Base-by-base conservation (phyloP, 1,284 basidiomycete species). In the Malassezia arunalokei region DNA sequence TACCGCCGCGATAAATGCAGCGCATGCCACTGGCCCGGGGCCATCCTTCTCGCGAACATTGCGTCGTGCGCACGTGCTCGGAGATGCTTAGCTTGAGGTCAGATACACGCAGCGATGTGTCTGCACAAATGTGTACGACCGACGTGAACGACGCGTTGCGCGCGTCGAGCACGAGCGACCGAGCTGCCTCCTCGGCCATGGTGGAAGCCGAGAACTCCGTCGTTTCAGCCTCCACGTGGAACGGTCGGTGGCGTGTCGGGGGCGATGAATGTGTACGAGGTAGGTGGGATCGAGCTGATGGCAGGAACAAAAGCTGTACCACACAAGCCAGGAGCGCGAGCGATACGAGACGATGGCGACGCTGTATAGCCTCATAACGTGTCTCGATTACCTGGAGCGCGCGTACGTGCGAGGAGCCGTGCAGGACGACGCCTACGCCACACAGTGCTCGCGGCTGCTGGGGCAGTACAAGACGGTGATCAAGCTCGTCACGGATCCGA, bases 401-500 rank as follows among this genome's bases (percentile, higher is more conserved):
- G 92, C 91, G 3, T 98, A 95, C 74, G 85, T 98, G 30, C 81
- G 91, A 31, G 43, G 96, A 76, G 83, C 85, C 0, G 85, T 96
- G 50, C 84, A 82, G 15, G 85, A 88, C 8, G 83, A 83, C 46
- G 87, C n/a, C 27, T 98, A 98, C 75, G 90, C 89, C 53, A 90
- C 89, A 53, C 89, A 89, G 59, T 98, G 92, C 73, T 88, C 87
- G 14, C 80, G 87, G 41, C 76, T 98, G 15, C 76, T 98, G 8
- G 87, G 86, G 12, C 91, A 96, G 75, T 96, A 91, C 78, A 95
- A 95, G 80, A 94, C 89, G 2, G 85, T 94, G 80, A 78, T 91
- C 62, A 95, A 91, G 75, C 80, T 96, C 35, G 84, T 98, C 11
- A 83, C 83, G 20, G 84, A 88, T 54, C 84, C 85, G 32, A 84